Percentiles rank a stretch among this genome's conserved stretches.
Conservation (phyloP, 805 yeast genomes). For the Tetrapisispora pingtungensis region DNA sequence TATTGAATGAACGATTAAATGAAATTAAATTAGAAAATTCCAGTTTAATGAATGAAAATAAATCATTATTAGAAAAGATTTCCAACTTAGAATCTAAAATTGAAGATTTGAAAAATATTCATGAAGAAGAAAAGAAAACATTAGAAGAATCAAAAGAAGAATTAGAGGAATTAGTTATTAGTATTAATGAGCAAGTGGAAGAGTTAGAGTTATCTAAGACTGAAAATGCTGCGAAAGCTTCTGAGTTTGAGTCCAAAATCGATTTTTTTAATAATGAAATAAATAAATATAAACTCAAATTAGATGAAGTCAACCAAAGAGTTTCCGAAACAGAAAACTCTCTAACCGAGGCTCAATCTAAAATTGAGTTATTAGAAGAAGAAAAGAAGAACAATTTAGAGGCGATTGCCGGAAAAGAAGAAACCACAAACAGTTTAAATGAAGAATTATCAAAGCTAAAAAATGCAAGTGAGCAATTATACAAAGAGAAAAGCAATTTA, state of each 20-base stretch:
- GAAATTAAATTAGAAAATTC: conserved; percentile 6
- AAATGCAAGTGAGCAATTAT: background rate
- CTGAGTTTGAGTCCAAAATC: conserved; percentile 2
- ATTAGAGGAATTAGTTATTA: conserved; percentile 11
- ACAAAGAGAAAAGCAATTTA: background rate
- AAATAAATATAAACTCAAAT: background rate
- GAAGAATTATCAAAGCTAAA: background rate
- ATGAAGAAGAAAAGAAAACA: background rate
- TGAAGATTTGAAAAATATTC: background rate
- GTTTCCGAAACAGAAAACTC: background rate
- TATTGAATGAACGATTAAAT: conserved; percentile 8
- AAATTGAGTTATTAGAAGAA: background rate
- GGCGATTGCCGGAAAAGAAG: background rate
- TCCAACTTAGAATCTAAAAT: conserved; percentile 2
- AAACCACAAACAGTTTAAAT: background rate
- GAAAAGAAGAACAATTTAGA: background rate
- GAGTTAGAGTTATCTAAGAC: conserved; percentile 24
- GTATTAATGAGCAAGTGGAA: conserved; percentile 18
- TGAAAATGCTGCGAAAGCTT: conserved; percentile 14
- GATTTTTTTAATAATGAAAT: background rate
- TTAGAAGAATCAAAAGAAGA: conserved; percentile 1
- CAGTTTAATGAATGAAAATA: conserved; percentile 5
- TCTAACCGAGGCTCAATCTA: background rate
- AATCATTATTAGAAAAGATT: background rate
- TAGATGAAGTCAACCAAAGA: background rate